These are phyloP conservation scores for Chrysosporium queenslandicum DNA, from an alignment of 2,329 filamentous ascomycete species.

Conservation along the genomic window DNA sequence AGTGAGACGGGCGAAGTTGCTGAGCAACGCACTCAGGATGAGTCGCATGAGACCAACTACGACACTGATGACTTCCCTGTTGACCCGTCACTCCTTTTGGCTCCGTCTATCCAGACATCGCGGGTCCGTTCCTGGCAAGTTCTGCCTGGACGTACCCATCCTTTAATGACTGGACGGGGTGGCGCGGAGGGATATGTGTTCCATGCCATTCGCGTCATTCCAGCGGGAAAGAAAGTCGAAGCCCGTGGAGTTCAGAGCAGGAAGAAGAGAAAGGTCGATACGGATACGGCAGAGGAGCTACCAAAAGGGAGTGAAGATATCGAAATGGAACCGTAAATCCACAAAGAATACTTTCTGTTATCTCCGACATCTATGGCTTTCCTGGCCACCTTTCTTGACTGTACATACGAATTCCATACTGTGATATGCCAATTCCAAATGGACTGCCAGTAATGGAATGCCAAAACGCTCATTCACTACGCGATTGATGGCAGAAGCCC, in stretches of 20 bases:
- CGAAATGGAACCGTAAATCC: neutral
- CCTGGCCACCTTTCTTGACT: no score
- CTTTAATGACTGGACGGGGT: conserved; percentile 79
- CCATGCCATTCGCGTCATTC: conserved; percentile 69
- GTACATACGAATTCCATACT: no score
- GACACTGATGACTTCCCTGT: conserved; percentile 64
- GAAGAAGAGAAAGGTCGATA: conserved; percentile 54
- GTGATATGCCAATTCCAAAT: no score
- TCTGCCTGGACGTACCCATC: conserved; percentile 81
- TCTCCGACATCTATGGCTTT: no score
- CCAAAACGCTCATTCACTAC: no score
- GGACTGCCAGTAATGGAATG: no score
- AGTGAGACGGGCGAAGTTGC: neutral
- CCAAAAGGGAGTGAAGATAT: neutral
- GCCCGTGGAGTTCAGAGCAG: conserved; percentile 62
- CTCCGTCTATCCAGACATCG: conserved; percentile 69
- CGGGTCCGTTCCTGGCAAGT: conserved; percentile 79
- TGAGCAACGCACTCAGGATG: conserved; percentile 19
- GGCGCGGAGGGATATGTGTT: conserved; percentile 87
- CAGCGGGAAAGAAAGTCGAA: conserved; percentile 67
- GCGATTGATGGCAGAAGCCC: no score
- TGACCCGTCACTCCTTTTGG: conserved; percentile 75
- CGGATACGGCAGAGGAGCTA: neutral
- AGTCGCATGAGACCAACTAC: no score
- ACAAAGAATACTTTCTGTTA: neutral